Conservation (phyloP, 2,329 filamentous ascomycete genomes). For the Microsporum ferrugineum region DNA sequence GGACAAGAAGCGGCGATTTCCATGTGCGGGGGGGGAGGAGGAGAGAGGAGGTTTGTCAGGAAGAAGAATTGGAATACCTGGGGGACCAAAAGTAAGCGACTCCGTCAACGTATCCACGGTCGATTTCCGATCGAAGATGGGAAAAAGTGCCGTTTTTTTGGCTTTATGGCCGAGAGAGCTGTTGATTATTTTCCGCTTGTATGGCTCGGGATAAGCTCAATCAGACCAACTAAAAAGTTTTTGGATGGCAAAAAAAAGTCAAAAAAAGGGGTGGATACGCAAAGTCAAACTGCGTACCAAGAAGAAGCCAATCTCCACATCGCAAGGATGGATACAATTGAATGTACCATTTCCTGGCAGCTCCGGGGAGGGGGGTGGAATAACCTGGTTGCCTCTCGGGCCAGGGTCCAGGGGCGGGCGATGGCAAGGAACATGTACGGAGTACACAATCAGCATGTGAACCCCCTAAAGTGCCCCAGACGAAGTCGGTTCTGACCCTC, state of each 20-base stretch:
- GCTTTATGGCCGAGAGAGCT: slow-evolving; percentile 2
- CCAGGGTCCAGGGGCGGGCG: neutral
- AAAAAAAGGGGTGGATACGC: neutral
- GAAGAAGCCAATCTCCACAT: neutral
- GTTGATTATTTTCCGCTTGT: slow-evolving; percentile 1
- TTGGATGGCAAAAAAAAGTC: slow-evolving; percentile 1
- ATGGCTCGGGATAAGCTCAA: slow-evolving; percentile 1
- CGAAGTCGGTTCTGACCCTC: neutral
- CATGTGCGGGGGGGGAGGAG: neutral
- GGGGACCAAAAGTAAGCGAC: slow-evolving; percentile 2
- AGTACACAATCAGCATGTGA: neutral
- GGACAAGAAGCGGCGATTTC: neutral
- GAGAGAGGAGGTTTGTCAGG: neutral
- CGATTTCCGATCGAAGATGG: neutral
- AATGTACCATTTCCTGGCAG: neutral
- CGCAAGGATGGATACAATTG: neutral
- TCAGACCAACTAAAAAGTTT: neutral
- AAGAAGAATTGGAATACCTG: neutral
- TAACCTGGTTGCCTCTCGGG: neutral
- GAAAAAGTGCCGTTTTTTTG: neutral
- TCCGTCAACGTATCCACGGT: slow-evolving; percentile 1
- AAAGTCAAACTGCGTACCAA: neutral
- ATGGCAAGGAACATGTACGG: neutral
- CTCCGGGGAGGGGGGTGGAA: neutral
- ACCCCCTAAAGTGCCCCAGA: neutral